These are phyloP conservation scores for Mortierella sp. DNA, from an alignment of 371 early-diverging fungal species.

Conservation along the genomic window DNA sequence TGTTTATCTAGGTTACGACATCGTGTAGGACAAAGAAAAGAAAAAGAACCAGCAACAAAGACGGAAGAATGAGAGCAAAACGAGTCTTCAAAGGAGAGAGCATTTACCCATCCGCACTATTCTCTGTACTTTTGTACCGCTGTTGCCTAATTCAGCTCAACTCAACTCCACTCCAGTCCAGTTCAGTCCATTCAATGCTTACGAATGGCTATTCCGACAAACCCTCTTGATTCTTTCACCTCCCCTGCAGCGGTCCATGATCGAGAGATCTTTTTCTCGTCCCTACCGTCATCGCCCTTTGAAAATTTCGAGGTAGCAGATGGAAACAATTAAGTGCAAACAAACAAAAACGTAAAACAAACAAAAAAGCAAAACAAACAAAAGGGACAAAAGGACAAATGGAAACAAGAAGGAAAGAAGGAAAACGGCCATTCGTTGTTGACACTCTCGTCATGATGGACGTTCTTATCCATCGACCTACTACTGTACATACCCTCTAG, in stretches of 20 bases:
- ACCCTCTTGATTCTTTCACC: neutral
- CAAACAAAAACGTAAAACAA: neutral
- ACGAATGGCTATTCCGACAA: neutral
- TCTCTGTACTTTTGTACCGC: neutral
- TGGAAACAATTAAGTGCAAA: neutral
- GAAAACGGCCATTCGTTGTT: too few species aligned
- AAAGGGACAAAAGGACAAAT: too few species aligned
- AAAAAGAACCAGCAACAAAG: neutral
- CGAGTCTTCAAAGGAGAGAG: neutral
- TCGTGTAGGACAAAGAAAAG: neutral
- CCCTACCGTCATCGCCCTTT: neutral
- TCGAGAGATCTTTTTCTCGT: neutral
- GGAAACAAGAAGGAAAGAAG: too few species aligned
- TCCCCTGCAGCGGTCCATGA: conserved; percentile 7
- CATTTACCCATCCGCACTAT: neutral
- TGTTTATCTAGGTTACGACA: neutral
- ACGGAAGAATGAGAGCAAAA: neutral
- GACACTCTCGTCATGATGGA: too few species aligned
- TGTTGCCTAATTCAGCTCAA: neutral
- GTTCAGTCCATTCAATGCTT: neutral
- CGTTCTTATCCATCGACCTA: too few species aligned
- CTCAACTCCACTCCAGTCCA: neutral
- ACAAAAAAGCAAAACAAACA: neutral
- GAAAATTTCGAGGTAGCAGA: neutral
- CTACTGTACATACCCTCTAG: too few species aligned